phyloP scores from a whole-genome alignment of 176 grass and related monocot species.

The Eremochloa ophiuroides region DNA sequence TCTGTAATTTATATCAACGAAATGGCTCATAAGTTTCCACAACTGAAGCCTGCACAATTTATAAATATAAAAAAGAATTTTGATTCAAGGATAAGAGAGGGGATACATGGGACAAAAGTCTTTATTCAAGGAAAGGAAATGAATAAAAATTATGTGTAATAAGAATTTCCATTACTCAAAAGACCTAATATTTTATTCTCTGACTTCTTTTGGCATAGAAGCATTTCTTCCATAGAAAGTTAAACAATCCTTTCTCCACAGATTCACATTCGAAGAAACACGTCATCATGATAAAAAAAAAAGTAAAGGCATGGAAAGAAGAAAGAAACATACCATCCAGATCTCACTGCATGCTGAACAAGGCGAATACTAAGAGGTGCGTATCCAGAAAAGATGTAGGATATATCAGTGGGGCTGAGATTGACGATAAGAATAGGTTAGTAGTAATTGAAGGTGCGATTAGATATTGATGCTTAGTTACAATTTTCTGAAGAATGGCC shows the following conservation, averaged over 20 bases:
- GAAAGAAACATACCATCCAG: constrained; percentile 68
- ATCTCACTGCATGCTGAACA: constrained; percentile 92
- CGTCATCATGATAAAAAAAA: neutral
- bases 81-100: neutral
- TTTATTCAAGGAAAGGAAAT: neutral
- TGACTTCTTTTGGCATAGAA: neutral
- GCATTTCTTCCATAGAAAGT: neutral
- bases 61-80: neutral
- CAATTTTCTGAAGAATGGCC: neutral
- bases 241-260: neutral
- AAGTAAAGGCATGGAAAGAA: neutral
- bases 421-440: constrained; percentile 33
- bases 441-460: constrained; percentile 15
- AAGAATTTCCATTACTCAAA: neutral
- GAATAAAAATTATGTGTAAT: neutral
- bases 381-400: constrained; percentile 98
- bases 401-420: constrained; percentile 89
- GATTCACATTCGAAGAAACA: neutral
- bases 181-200: neutral
- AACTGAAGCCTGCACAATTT: neutral
- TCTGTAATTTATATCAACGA: neutral
- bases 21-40: neutral
- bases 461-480: neutral
- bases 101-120: neutral
- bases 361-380: constrained; percentile 97